Evolutionary conservation across 2,329 filamentous ascomycete genomes (phyloP), one percentile per base, ranked within the genome.

Genomic region (Dactylellina haptotyla): DNA sequence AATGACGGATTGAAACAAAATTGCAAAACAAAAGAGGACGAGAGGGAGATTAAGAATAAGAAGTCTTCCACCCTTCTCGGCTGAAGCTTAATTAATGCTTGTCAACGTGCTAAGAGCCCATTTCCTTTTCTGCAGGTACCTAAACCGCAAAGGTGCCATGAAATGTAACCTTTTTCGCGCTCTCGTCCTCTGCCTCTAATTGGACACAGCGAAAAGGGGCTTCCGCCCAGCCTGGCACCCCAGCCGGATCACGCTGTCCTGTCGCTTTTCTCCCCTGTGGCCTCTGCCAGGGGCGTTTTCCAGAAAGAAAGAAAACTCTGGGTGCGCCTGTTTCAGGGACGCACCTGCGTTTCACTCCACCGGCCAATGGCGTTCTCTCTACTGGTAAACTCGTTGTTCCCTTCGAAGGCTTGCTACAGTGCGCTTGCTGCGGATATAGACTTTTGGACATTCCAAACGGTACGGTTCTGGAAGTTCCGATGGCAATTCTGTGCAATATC

Each of bases 301-400:
- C 46, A 56, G 20, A 34, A 25, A 18, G 25, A 56, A 43, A 8
- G n/a, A 48, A 65, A 65, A 65, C 28, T 1, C 37, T 5, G 43
- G 23, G 23, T 59, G 58, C 59, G 59, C 23, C 54, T 72, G 67
- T 72, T 72, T 72, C 67, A 72, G 26, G 23, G 10, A 25, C 57
- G 25, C 45, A 16, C 28, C 18, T 30, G 41, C 66, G 66, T 71
- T 71, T 71, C 66, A 71, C 57, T 39, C 25, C 23, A 23, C 58
- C 30, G 45, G 16, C 66, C 66, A 71, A 71, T 71, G 18, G 53
- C 25, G 34, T n/a, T n/a, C n/a, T n/a, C n/a, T n/a, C n/a, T n/a
- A n/a, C n/a, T n/a, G n/a, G n/a, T n/a, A n/a, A n/a, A n/a, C n/a
- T n/a, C n/a, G n/a, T n/a, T n/a, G n/a, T n/a, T n/a, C n/a, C n/a